Evolutionary conservation across 805 yeast genomes (phyloP).

Genomic region (Candida insectalens): DNA sequence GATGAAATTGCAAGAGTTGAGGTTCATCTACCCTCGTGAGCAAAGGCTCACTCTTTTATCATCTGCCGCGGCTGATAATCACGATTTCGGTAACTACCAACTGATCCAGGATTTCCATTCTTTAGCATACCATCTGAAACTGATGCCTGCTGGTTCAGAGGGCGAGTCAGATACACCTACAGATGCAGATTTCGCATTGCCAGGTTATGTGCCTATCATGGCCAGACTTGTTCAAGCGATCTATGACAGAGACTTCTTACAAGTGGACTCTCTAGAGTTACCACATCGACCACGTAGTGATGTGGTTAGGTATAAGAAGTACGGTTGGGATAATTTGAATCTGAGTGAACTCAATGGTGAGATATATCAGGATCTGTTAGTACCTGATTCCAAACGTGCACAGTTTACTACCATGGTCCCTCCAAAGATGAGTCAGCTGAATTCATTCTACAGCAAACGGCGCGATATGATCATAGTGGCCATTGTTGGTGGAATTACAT

Average conservation of each 20-base stretch:
- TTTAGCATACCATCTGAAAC: constrained; percentile 32
- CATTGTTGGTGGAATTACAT: constrained; percentile 77
- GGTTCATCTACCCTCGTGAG: constrained; percentile 32
- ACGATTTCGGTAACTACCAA: constrained; percentile 10
- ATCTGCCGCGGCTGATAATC: neutral
- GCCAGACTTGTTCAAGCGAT: constrained; percentile 61
- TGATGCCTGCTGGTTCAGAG: constrained; percentile 29
- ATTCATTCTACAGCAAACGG: constrained; percentile 5
- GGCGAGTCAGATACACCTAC: constrained; percentile 28
- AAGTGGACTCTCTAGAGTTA: constrained; percentile 1
- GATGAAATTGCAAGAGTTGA: constrained; percentile 37
- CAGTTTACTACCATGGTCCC: constrained; percentile 19
- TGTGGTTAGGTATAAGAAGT: constrained; percentile 14
- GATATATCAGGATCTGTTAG: constrained; percentile 17
- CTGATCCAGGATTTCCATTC: constrained; percentile 25
- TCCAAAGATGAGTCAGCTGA: constrained; percentile 11
- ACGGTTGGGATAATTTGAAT: constrained; percentile 34
- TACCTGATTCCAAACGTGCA: constrained; percentile 21
- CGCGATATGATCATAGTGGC: constrained; percentile 35
- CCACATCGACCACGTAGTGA: constrained; percentile 10
- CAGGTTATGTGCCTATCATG: constrained; percentile 75
- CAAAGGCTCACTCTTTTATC: constrained; percentile 13
- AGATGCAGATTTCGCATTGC: constrained; percentile 53
- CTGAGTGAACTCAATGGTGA: constrained; percentile 34
- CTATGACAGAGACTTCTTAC: constrained; percentile 44